phyloP scores from a whole-genome alignment of 2,329 filamentous ascomycete genomes.

The Venturia oleaginea region DNA sequence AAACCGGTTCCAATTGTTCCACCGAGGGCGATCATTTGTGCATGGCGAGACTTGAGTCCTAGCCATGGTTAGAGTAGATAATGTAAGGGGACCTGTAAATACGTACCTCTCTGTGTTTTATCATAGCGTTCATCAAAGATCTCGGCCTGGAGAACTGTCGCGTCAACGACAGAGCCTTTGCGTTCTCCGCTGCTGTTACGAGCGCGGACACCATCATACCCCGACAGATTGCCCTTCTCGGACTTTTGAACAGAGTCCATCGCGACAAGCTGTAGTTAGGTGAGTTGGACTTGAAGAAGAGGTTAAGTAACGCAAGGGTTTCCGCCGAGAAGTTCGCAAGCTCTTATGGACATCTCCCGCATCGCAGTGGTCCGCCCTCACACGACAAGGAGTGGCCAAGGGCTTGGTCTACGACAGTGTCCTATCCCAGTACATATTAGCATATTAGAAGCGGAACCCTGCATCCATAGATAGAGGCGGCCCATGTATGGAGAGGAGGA shows the following conservation, averaged over 20 bases:
- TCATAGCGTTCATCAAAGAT: constrained; percentile 28
- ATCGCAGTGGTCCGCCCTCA: neutral
- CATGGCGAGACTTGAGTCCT: constrained; percentile 45
- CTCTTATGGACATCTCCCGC: neutral
- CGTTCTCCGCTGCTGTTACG: constrained; percentile 2
- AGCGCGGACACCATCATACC: neutral
- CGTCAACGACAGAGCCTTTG: constrained; percentile 19
- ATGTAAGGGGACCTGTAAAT: too few relatives aligned
- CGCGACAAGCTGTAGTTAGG: neutral
- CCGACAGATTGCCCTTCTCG: neutral
- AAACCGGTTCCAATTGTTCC: constrained; percentile 51
- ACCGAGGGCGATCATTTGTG: constrained; percentile 61
- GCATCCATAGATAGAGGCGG: constrained; percentile 4
- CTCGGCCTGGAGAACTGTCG: constrained; percentile 22
- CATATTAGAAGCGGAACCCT: neutral
- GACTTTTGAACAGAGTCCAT: neutral
- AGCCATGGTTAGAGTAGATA: constrained; percentile 13
- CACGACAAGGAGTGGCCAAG: neutral
- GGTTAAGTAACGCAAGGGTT: neutral
- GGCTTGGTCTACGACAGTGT: neutral
- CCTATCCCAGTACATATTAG: neutral
- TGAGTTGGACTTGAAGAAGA: neutral
- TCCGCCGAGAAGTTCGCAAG: neutral
- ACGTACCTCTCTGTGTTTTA: constrained; percentile 27
- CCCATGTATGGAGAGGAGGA: constrained; percentile 4